Conservation (phyloP, 148 eudicot species). For the Vaccinium vitisidaea region DNA sequence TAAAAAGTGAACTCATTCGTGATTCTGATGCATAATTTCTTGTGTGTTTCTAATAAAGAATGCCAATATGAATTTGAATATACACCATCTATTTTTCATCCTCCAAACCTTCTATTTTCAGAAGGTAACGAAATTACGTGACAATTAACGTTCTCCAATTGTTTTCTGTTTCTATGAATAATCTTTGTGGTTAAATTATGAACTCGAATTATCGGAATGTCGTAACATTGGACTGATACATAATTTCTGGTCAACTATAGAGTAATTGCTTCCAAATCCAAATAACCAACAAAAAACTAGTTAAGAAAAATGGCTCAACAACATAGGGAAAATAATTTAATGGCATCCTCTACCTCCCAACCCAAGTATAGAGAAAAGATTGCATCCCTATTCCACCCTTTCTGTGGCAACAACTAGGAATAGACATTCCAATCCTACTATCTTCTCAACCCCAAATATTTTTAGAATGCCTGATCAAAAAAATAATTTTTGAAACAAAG, state of each 20-base stretch:
- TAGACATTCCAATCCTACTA: too few relatives aligned
- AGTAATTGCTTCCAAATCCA: neutral
- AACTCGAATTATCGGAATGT: neutral
- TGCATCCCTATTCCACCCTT: too few relatives aligned
- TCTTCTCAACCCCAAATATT: too few relatives aligned
- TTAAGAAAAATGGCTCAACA: neutral
- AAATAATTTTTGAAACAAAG: too few relatives aligned
- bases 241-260: neutral
- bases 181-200: neutral
- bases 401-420: neutral
- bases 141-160: neutral
- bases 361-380: too few relatives aligned
- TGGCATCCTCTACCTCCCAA: neutral
- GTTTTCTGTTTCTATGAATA: neutral
- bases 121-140: neutral
- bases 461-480: too few relatives aligned
- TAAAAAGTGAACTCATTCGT: too few relatives aligned
- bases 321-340: neutral
- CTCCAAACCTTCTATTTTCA: neutral
- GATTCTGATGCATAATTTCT: too few relatives aligned
- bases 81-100: too few relatives aligned
- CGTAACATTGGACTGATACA: neutral
- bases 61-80: too few relatives aligned
- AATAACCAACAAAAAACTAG: neutral
- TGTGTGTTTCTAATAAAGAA: too few relatives aligned